Percentiles rank a stretch among this genome's conserved stretches.
phyloP scores from a whole-genome alignment of 176 grass and related monocot genomes.

The Aegilops sharonensis region DNA sequence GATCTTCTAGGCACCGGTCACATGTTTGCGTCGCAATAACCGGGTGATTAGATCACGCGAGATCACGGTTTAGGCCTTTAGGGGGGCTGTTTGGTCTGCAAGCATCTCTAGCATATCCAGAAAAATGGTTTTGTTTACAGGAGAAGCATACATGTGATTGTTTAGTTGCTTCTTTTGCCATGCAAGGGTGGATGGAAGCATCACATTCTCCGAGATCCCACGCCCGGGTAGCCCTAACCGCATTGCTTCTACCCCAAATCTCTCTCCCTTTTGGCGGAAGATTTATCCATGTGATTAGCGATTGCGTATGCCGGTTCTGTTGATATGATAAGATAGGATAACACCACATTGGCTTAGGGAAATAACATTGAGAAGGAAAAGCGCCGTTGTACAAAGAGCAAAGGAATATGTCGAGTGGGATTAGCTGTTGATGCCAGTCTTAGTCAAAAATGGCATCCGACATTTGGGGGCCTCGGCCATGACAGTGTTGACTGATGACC shows the following conservation, averaged over 20 bases:
- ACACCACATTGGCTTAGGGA: background rate
- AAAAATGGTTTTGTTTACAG: constrained; percentile 13
- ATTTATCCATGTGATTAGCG: constrained; percentile 48
- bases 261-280: constrained; percentile 12
- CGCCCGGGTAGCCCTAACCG: constrained; percentile 22
- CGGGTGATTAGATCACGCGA: constrained; percentile 23
- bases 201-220: constrained; percentile 57
- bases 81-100: background rate
- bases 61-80: constrained; percentile 42
- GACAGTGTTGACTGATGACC: background rate
- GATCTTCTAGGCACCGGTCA: constrained; percentile 20
- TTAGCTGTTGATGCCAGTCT: constrained; percentile 30
- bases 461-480: background rate
- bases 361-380: background rate
- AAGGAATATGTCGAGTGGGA: constrained; percentile 39
- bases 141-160: background rate
- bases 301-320: constrained; percentile 20
- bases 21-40: constrained; percentile 28
- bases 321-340: constrained; percentile 37
- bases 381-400: background rate
- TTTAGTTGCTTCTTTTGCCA: background rate
- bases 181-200: constrained; percentile 12
- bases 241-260: background rate
- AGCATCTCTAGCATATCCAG: background rate
- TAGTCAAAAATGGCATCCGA: constrained; percentile 32